Evolutionary conservation across 768 basidiomycete genomes (phyloP).

Genomic region (Rhodosporidiobolus odoratus): DNA sequence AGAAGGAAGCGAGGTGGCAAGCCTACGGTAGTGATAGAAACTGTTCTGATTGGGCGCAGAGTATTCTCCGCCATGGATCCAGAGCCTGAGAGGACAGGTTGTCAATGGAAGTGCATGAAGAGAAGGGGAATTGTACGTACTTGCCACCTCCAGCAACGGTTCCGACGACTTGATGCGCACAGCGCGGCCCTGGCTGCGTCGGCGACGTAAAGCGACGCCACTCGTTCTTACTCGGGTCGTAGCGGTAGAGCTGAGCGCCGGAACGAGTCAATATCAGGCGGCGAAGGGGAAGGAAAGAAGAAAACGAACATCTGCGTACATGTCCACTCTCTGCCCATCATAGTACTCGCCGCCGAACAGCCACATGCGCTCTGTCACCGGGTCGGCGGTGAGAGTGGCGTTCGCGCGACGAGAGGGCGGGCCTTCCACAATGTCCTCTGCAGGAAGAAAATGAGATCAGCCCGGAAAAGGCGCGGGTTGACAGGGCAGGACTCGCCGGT

Average conservation of each 20-base stretch:
- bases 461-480: background rate
- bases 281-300: background rate
- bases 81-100: constrained; percentile 51
- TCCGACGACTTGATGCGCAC: constrained; percentile 74
- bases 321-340: constrained; percentile 64
- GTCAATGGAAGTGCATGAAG: constrained; percentile 54
- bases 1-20: constrained; percentile 43
- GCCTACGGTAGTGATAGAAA: constrained; percentile 79
- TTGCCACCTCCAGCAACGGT: constrained; percentile 76
- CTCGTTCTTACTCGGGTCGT: constrained; percentile 83
- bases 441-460: constrained; percentile 58
- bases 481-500: constrained; percentile 13
- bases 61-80: constrained; percentile 64
- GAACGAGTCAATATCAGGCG: background rate
- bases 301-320: constrained; percentile 48
- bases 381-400: constrained; percentile 73
- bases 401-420: constrained; percentile 78
- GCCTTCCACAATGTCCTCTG: constrained; percentile 74
- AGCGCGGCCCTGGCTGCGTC: constrained; percentile 79
- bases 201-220: constrained; percentile 81
- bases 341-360: constrained; percentile 66
- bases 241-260: constrained; percentile 63
- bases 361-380: constrained; percentile 68
- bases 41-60: constrained; percentile 40
- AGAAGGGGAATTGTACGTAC: constrained; percentile 51